Evolutionary conservation across 176 grass and related monocot species (phyloP).

Genomic region (Puya raimondii): DNA sequence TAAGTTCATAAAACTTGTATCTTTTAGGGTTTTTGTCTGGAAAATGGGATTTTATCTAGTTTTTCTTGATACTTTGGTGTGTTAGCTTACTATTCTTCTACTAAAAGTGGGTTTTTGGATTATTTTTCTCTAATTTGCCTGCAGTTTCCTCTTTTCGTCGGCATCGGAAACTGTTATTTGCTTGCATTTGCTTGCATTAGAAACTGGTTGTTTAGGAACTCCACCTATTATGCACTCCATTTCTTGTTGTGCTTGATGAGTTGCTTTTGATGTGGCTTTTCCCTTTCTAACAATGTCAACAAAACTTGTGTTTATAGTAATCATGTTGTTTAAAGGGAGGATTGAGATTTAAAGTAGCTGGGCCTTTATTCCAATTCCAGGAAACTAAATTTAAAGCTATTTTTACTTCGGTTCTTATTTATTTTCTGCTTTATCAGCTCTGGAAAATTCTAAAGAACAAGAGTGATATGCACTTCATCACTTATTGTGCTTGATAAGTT

Average conservation of each 20-base stretch:
- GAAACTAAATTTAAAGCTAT: conserved; percentile 1
- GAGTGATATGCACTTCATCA: not conserved
- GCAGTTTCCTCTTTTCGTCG: not conserved
- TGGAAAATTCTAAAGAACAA: too few relatives aligned
- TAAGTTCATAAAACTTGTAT: not conserved
- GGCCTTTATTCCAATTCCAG: not conserved
- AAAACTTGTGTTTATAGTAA: not conserved
- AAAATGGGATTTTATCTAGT: conserved; percentile 3
- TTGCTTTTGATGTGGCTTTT: not conserved
- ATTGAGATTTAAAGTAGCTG: not conserved
- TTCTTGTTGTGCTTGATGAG: not conserved
- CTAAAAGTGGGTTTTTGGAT: not conserved
- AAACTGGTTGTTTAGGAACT: not conserved
- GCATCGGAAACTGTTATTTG: not conserved
- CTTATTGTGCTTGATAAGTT: not conserved
- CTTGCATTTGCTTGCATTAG: not conserved
- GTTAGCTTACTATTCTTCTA: not conserved
- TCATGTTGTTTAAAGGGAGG: not conserved
- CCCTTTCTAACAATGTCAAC: not conserved
- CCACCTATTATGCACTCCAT: not conserved
- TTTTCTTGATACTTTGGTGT: not conserved
- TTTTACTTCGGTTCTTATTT: not conserved
- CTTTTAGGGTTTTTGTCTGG: conserved; percentile 1
- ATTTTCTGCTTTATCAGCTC: not conserved
- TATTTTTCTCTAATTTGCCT: conserved; percentile 5